Base-by-base conservation (phyloP, 2,329 filamentous ascomycete species). In the Trichoderma afroharzianum region DNA sequence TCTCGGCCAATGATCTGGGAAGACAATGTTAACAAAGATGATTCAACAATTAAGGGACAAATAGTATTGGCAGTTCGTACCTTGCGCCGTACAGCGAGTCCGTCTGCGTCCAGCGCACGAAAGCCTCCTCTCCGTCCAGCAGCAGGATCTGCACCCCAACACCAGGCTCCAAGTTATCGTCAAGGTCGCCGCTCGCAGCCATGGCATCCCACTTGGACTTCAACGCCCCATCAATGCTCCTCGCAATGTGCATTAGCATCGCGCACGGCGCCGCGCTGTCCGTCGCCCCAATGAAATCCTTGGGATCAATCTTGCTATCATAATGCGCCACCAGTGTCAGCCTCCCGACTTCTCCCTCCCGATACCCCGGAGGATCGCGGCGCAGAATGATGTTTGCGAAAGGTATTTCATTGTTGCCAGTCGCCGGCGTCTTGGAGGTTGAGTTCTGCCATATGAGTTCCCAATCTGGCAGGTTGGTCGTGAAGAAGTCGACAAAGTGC, bases 211-310 rank as follows among this genome's bases (percentile, higher is more conserved):
- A 98, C 82, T 95, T 97, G 78, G 87, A 87, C 33, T 91, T 93
- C 79, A 98, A 82, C 3, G 93, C 93, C 1, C 84, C 86, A 77
- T 98, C 95, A 59, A 99, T 88, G 74, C 90, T 93, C 75, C 91
- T 87, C 73, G 95, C 93, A 14, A 92, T 90, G 79, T 97, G 93
- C 88, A 99, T 88, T 72, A 99, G 86, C 87, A 98, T 94, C 0
- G 96, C 96, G 81, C 95, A 98, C 11, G 96, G 95, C 21, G 93
- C 96, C 1, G 96, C 96, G 76, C 94, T 97, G 79, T 99, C 96
- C 15, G 90, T 97, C 0, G 95, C 96, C 0, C 96, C 96, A 72
- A 99, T 92, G 80, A 99, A 99, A 1, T 94, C 95, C 73, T 90
- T 83, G 0, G 95, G 95, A 30, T 85, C 85, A 71, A 92, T 86